phyloP scores from a whole-genome alignment of 2,329 filamentous ascomycete genomes.

The Boeremia exigua region DNA sequence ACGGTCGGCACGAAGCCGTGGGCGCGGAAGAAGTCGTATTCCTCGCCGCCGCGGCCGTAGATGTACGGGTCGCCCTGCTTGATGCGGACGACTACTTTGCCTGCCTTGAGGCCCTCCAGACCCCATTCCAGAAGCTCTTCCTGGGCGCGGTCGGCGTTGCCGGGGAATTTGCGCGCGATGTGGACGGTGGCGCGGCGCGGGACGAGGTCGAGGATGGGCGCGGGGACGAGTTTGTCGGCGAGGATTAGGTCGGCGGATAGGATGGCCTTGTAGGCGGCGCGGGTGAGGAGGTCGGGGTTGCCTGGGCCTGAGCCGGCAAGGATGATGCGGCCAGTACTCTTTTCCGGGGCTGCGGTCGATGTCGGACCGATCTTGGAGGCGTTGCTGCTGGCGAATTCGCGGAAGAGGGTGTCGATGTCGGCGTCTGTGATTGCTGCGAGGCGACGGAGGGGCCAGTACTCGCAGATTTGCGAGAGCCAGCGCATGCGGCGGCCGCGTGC shows the following conservation, averaged over 20 bases:
- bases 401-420: constrained; percentile 79
- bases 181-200: constrained; percentile 87
- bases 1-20: constrained; percentile 75
- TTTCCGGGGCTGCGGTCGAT: constrained; percentile 23
- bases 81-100: constrained; percentile 82
- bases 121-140: constrained; percentile 84
- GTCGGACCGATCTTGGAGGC: constrained; percentile 38
- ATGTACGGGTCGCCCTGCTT: constrained; percentile 98
- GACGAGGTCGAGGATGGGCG: constrained; percentile 84
- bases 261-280: constrained; percentile 79
- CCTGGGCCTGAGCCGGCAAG: constrained; percentile 92
- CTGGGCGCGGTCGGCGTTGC: constrained; percentile 92
- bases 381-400: constrained; percentile 65
- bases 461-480: constrained; percentile 95
- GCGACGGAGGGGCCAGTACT: constrained; percentile 93
- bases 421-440: constrained; percentile 79
- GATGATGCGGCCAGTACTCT: constrained; percentile 71
- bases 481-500: constrained; percentile 82
- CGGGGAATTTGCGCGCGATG: constrained; percentile 96
- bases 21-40: constrained; percentile 80
- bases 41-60: constrained; percentile 93
- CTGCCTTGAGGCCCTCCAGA: constrained; percentile 69
- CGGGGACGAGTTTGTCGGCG: constrained; percentile 84
- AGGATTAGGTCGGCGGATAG: constrained; percentile 77
- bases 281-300: constrained; percentile 88